Conservation (phyloP, 768 basidiomycete genomes). For the Psilocybe azurescens region DNA sequence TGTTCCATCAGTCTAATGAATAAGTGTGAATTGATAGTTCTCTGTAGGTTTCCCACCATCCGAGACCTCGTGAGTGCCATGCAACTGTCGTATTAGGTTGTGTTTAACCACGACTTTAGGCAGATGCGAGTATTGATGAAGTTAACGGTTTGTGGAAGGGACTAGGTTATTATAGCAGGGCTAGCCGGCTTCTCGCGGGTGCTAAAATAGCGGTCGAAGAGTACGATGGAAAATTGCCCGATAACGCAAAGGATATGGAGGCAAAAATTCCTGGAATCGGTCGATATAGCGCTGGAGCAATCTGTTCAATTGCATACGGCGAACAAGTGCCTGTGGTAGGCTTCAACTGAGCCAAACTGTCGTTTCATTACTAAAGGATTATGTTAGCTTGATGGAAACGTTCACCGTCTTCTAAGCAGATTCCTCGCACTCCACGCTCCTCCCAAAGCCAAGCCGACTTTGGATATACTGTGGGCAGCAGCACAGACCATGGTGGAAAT, state of each 20-base stretch:
- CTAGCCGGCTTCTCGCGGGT: constrained; percentile 80
- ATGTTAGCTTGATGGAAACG: constrained; percentile 85
- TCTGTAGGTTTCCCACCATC: constrained; percentile 79
- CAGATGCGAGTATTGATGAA: constrained; percentile 75
- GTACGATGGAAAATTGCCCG: constrained; percentile 73
- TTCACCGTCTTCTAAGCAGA: constrained; percentile 84
- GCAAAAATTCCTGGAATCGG: constrained; percentile 87
- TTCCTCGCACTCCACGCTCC: constrained; percentile 82
- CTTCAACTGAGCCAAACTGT: constrained; percentile 3
- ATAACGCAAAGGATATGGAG: constrained; percentile 82
- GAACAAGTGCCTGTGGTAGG: constrained; percentile 84
- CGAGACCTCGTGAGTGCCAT: constrained; percentile 62
- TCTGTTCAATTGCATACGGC: constrained; percentile 89
- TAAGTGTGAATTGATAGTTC: constrained; percentile 18
- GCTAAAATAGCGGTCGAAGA: constrained; percentile 79
- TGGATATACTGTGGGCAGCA: constrained; percentile 83
- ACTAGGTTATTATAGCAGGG: constrained; percentile 89
- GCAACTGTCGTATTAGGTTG: constrained; percentile 14
- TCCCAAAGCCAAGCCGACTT: constrained; percentile 78
- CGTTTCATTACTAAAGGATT: constrained; percentile 5
- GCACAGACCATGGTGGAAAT: constrained; percentile 71
- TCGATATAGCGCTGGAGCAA: constrained; percentile 85
- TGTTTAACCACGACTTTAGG: constrained; percentile 42
- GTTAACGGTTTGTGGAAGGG: constrained; percentile 94
- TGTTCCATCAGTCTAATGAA: constrained; percentile 10